These are phyloP conservation scores for Favolaschia claudopus DNA, from an alignment of 768 basidiomycete genomes.

Conservation along the genomic window DNA sequence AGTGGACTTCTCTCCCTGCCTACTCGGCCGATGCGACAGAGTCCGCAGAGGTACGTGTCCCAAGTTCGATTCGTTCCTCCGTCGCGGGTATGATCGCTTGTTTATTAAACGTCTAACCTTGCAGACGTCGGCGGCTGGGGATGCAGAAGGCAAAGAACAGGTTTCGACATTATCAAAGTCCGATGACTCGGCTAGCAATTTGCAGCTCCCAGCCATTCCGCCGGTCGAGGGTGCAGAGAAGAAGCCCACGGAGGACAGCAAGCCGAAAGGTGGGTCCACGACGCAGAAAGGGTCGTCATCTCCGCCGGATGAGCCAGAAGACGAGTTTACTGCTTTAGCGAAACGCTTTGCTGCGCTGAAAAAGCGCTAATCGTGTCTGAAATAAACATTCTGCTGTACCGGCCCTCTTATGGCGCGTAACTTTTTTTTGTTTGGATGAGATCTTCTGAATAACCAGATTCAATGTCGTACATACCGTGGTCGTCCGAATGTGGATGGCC, in stretches of 20 bases:
- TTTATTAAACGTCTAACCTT: neutral
- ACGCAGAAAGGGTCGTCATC: slow-evolving; percentile 32
- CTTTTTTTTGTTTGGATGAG: neutral
- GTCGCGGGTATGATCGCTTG: neutral
- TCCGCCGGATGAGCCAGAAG: slow-evolving; percentile 43
- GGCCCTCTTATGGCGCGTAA: neutral
- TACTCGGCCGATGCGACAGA: slow-evolving; percentile 29
- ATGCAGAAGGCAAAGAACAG: slow-evolving; percentile 30
- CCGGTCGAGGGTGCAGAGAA: slow-evolving; percentile 54
- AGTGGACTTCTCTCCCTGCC: slow-evolving; percentile 59
- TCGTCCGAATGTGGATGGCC: neutral
- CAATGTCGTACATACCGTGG: neutral
- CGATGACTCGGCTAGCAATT: slow-evolving; percentile 37
- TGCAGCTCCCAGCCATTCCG: slow-evolving; percentile 60
- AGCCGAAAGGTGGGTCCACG: slow-evolving; percentile 32
- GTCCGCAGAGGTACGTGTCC: slow-evolving; percentile 38
- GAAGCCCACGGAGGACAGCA: slow-evolving; percentile 31
- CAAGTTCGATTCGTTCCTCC: slow-evolving; percentile 49
- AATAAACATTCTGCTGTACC: too few relatives aligned
- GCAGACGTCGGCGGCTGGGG: slow-evolving; percentile 27
- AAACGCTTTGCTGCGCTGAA: slow-evolving; percentile 89
- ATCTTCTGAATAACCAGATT: neutral
- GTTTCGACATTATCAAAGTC: slow-evolving; percentile 34
- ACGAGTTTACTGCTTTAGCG: slow-evolving; percentile 79
- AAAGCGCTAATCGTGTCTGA: slow-evolving; percentile 59